Percentiles rank a stretch among this genome's conserved stretches.
These are phyloP conservation scores for Candida insectorum DNA, from an alignment of 805 yeast genomes.

Conservation along the genomic window DNA sequence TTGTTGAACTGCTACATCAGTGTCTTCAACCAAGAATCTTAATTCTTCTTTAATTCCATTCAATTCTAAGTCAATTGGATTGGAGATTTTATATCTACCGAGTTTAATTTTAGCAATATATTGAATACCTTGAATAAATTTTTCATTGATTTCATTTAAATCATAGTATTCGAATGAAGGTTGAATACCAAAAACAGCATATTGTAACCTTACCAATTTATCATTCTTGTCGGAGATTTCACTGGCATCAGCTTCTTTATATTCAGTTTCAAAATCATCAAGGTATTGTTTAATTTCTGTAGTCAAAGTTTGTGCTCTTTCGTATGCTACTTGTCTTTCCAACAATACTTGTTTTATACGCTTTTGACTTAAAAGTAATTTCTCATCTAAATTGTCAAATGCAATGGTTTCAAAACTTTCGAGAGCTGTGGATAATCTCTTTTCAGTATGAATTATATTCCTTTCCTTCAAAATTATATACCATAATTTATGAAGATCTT, in stretches of 20 bases:
- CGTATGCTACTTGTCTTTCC: conserved; percentile 76
- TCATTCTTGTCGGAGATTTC: conserved; percentile 59
- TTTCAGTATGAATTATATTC: conserved; percentile 74
- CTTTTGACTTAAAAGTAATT: conserved; percentile 34
- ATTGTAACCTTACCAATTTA: conserved; percentile 73
- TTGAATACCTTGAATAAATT: conserved; percentile 61
- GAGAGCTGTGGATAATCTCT: conserved; percentile 47
- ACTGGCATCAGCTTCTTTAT: conserved; percentile 51
- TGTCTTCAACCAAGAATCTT: conserved; percentile 34
- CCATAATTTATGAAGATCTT: conserved; percentile 91
- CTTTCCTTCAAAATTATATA: conserved; percentile 80
- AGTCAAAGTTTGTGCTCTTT: conserved; percentile 50
- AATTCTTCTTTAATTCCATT: conserved; percentile 39
- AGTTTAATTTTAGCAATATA: conserved; percentile 68
- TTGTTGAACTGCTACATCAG: conserved; percentile 42
- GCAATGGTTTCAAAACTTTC: conserved; percentile 24
- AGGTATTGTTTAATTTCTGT: conserved; percentile 47
- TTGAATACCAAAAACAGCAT: conserved; percentile 80
- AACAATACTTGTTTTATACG: conserved; percentile 81
- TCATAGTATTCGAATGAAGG: conserved; percentile 58
- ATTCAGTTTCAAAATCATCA: conserved; percentile 54
- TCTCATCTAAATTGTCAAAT: conserved; percentile 38
- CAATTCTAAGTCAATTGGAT: conserved; percentile 29
- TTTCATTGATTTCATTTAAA: conserved; percentile 46
- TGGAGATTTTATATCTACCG: conserved; percentile 27